Evolutionary conservation across 1,284 basidiomycete species (phyloP).

Genomic region (Ganoderma lingzhi): DNA sequence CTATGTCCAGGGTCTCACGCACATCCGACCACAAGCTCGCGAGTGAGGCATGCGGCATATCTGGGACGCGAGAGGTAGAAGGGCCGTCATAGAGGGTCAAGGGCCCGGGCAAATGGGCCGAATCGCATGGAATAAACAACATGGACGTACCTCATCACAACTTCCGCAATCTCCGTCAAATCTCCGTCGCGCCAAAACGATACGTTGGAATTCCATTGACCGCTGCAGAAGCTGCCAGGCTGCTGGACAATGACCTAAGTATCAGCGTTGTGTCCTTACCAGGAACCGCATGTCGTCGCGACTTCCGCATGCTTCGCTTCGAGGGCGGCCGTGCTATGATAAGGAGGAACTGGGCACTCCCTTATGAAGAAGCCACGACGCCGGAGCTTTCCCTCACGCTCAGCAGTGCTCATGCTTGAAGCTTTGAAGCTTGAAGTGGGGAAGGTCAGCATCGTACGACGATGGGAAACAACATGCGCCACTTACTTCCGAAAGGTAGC

Average conservation of each 20-base stretch:
- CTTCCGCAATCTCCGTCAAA: neutral
- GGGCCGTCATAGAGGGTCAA: neutral
- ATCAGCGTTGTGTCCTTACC: neutral
- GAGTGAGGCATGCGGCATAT: neutral
- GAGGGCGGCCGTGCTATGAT: neutral
- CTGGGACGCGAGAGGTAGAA: neutral
- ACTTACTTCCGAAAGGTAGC: neutral
- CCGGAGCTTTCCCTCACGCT: neutral
- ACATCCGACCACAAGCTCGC: neutral
- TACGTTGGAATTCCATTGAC: neutral
- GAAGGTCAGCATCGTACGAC: neutral
- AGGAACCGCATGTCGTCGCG: neutral
- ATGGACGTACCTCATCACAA: neutral
- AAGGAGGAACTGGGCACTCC: neutral
- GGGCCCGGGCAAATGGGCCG: neutral
- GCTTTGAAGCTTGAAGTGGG: neutral
- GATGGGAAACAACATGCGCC: neutral
- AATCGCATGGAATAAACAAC: neutral
- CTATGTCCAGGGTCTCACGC: neutral
- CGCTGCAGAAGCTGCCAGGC: neutral
- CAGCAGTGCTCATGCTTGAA: neutral
- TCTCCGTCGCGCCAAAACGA: neutral
- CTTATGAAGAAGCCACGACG: neutral
- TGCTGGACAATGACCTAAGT: neutral
- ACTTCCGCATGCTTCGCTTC: neutral